These are phyloP conservation scores for Aspergillus floridensis DNA, from an alignment of 2,329 filamentous ascomycete genomes.

Conservation along the genomic window DNA sequence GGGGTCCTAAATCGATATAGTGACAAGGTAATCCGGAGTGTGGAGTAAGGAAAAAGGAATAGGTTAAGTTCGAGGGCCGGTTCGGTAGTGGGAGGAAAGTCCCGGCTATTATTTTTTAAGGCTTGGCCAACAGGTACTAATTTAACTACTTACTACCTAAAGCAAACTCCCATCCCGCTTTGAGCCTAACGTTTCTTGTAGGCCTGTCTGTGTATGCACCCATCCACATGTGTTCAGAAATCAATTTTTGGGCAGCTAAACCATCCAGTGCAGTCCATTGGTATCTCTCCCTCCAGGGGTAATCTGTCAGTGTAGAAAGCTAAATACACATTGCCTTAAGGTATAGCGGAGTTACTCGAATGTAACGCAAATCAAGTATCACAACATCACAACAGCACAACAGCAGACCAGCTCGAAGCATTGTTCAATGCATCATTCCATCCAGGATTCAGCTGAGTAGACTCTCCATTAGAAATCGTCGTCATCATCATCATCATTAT, in stretches of 20 bases:
- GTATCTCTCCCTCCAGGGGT: neutral
- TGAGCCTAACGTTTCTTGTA: neutral
- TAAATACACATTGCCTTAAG: neutral
- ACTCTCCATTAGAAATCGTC: neutral
- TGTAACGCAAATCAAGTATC: neutral
- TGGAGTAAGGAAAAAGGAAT: too few species aligned
- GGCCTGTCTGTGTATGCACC: too few species aligned
- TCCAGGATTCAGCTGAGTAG: neutral
- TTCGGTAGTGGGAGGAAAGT: neutral
- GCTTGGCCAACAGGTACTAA: too few species aligned
- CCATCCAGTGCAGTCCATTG: neutral
- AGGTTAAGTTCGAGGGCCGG: too few species aligned
- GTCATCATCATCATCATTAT: slow-evolving; percentile 11
- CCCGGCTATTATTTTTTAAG: neutral
- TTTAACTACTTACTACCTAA: neutral
- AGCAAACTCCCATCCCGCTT: neutral
- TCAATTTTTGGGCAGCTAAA: neutral
- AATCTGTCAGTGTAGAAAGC: neutral
- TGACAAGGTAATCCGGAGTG: too few species aligned
- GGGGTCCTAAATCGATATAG: neutral
- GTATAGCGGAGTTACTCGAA: neutral
- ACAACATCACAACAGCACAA: neutral
- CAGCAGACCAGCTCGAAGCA: neutral
- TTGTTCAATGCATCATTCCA: neutral
- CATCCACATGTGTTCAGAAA: too few species aligned